Evolutionary conservation across 768 basidiomycete species (phyloP), one percentile per base, ranked within the genome.

Genomic region (Auriscalpium vulgare): DNA sequence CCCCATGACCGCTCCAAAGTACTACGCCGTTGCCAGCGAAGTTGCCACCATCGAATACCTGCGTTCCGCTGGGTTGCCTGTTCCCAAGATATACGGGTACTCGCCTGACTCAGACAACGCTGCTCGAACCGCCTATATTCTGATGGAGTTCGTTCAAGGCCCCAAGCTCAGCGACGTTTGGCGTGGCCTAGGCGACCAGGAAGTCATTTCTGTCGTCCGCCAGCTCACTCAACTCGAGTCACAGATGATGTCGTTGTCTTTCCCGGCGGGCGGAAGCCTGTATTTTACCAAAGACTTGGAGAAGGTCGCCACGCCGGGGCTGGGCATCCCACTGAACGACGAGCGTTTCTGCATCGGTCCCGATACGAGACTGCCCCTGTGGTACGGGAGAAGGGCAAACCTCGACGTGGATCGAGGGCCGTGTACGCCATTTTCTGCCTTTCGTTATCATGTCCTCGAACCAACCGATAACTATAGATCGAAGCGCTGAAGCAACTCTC

Each of bases 351-450:
- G 65, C 56, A 40, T 66, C 51, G 67, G 69, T 63, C 68, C 69
- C 64, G 79, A 80, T 68, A 60, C 65, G 9, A 73, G 70, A 2
- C 47, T 75, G 58, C 62, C 34, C 63, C n/a, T 80, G 66, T 82
- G 78, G 78, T 76, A 67, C 62, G 77, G 79, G 1, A 74, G 75
- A 66, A 76, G 79, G 56, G 68, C 75, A 57, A 66, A 75, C 70
- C 77, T 80, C 56, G 72, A 78, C 56, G 68, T 79, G 51, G 62
- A 76, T 55, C 65, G 80, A 57, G 78, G 79, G 75, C 78, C 80
- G 54, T 80, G 80, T 80, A 74, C 10, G 75, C 61, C 65, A 19
- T 65, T 72, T 59, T 67, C 61, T 69, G 50, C 65, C 61, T 62
- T 71, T 68, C 51, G 29, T 56, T 55, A 40, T 61, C 54, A 57